These are phyloP conservation scores for Borealophlyctis nickersoniae DNA, from an alignment of 192 early-diverging fungal species.

Conservation along the genomic window DNA sequence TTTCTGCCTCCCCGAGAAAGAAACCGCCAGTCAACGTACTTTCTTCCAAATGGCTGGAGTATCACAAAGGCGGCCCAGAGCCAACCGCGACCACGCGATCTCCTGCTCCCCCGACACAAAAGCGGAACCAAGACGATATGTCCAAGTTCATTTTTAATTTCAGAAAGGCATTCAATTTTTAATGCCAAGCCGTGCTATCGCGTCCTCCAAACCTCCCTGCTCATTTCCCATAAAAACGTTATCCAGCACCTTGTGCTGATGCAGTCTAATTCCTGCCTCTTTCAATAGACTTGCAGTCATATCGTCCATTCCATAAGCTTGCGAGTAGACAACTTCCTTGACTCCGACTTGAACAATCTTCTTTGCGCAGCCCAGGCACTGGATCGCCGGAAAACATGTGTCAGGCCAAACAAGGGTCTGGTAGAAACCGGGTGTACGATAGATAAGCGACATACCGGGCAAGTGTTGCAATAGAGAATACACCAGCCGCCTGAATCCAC, in stretches of 20 bases:
- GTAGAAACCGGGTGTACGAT: background rate
- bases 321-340: slow-evolving; percentile 86
- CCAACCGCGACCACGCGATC: too few species aligned
- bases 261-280: slow-evolving; percentile 76
- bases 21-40: too few species aligned
- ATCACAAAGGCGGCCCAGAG: too few species aligned
- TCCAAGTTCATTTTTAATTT: too few species aligned
- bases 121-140: too few species aligned
- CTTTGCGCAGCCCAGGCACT: slow-evolving; percentile 81
- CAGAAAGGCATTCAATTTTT: too few species aligned
- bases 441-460: slow-evolving; percentile 40
- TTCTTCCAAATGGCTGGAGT: too few species aligned
- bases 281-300: slow-evolving; percentile 75
- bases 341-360: slow-evolving; percentile 96
- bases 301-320: slow-evolving; percentile 93
- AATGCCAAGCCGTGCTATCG: too few species aligned
- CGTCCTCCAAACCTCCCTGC: too few species aligned
- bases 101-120: too few species aligned
- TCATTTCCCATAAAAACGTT: background rate
- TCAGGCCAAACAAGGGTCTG: background rate
- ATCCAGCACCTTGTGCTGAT: slow-evolving; percentile 30
- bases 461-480: slow-evolving; percentile 95
- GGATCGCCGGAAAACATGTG: background rate
- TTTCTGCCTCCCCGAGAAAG: too few species aligned
- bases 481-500: slow-evolving; percentile 60